Conservation (phyloP, 345 rosid species). For the Draba incana region DNA sequence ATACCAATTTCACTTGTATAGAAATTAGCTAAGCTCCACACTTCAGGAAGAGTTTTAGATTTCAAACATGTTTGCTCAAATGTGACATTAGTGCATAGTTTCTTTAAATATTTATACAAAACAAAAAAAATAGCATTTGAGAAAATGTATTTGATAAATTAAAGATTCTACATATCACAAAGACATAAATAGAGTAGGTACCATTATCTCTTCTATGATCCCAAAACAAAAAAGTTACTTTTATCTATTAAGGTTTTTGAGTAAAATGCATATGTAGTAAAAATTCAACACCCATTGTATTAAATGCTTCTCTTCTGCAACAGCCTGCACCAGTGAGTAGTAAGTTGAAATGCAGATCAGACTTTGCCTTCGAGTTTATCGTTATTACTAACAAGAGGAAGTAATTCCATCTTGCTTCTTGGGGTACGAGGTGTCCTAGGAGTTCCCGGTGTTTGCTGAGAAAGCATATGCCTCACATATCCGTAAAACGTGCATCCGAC, state of each 20-base stretch:
- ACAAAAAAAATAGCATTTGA: not conserved
- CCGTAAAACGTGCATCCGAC: slow-evolving; percentile 96
- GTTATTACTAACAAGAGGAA: slow-evolving; percentile 78
- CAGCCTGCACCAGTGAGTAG: slow-evolving; percentile 13
- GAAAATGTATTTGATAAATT: slow-evolving; percentile 31
- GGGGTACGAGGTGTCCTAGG: slow-evolving; percentile 93
- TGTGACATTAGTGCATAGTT: slow-evolving; percentile 16
- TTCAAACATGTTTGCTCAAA: slow-evolving; percentile 1
- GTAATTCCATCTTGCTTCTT: slow-evolving; percentile 70
- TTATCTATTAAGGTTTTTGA: slow-evolving; percentile 34
- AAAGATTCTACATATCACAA: slow-evolving; percentile 33
- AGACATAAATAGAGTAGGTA: slow-evolving; percentile 29
- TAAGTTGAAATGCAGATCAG: slow-evolving; percentile 39
- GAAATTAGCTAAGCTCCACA: slow-evolving; percentile 21
- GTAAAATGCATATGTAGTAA: slow-evolving; percentile 40
- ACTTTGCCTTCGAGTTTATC: slow-evolving; percentile 90
- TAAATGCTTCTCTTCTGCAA: slow-evolving; percentile 25
- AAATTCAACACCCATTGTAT: slow-evolving; percentile 21
- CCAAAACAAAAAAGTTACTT: slow-evolving; percentile 31
- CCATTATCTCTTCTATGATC: slow-evolving; percentile 37
- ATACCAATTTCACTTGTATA: slow-evolving; percentile 28
- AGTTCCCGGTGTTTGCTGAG: slow-evolving; percentile 79
- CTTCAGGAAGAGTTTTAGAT: slow-evolving; percentile 15
- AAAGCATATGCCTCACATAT: slow-evolving; percentile 82
- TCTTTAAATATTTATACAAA: slow-evolving; percentile 13